Base-by-base conservation (phyloP, 305 asterid species). In the Solanum hybrid region DNA sequence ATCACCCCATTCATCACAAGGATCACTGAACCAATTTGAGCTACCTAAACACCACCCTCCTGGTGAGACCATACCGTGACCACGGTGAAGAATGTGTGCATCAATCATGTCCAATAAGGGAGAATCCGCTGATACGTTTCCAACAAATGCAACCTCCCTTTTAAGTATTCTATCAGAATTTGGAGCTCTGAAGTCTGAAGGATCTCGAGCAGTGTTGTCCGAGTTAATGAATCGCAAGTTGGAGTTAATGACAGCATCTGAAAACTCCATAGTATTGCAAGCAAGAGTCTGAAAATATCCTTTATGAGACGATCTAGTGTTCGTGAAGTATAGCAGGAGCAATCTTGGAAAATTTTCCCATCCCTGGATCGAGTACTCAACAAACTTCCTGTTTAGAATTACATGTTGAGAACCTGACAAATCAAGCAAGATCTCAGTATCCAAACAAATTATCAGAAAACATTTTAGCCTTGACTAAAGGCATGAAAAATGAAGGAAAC, bases 21-120 rank as follows among this genome's bases (percentile, higher is more conserved):
- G 89, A 84, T 90, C 92, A 42, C 90, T 29, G 78, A 88, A 88
- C 89, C 91, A 87, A 82, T 92, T 89, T 32, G 91, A 22, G 86
- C 88, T 88, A 51, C 93, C 94, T 66, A 92, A 84, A 88, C 94
- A 92, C 94, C 94, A 92, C 4, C 92, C 94, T 22, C 94, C 94
- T 10, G 94, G 93, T 37, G 92, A 46, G 77, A 90, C 85, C 87
- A 46, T 86, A 69, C 90, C 88, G 24, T 40, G 76, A 14, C 90
- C 88, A n/a, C 92, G 89, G 35, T 88, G 89, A 32, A 92, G 94
- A 80, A 88, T 72, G 82, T 86, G 90, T 7, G 90, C 88, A 79
- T 92, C 94, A 88, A 92, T 91, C 92, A 69, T 46, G 87, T 91
- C 93, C 89, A 90, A 36, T 38, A 87, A 79, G 12, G 93, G 91